phyloP scores from a whole-genome alignment of 176 grass and related monocot species.

The Tuctoria greenei region DNA sequence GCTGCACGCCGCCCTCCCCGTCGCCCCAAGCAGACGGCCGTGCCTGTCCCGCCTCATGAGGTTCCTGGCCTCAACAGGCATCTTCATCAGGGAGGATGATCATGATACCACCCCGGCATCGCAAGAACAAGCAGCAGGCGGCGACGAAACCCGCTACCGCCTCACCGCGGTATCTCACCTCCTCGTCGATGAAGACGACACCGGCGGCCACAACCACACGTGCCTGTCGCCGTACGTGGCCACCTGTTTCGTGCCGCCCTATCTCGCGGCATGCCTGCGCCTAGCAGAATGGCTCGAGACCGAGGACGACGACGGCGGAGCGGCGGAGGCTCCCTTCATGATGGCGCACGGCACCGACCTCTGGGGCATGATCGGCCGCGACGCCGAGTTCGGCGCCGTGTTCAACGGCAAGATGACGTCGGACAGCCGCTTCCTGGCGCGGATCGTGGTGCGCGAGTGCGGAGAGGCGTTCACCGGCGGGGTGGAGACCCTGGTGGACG shows the following conservation, averaged over 20 bases:
- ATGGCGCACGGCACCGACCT: background rate
- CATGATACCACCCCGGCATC: background rate
- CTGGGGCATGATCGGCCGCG: background rate
- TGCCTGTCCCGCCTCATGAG: conserved; percentile 44
- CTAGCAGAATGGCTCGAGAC: conserved; percentile 25
- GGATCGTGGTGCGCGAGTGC: background rate
- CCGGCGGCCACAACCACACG: accelerated
- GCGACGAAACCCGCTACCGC: background rate
- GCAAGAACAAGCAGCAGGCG: background rate
- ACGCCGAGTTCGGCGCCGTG: background rate
- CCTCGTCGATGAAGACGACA: background rate
- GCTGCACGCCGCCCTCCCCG: conserved; percentile 7
- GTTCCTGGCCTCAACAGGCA: conserved; percentile 1
- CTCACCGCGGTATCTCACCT: conserved; percentile 36
- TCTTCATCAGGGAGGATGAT: background rate
- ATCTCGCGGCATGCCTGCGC: background rate
- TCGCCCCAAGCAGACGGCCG: background rate
- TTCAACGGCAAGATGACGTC: background rate
- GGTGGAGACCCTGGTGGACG: background rate
- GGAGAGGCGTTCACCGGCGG: background rate
- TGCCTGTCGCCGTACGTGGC: background rate
- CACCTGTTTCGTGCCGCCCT: background rate
- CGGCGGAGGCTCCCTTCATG: background rate
- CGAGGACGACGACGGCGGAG: background rate
- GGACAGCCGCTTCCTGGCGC: conserved; percentile 10